Base-by-base conservation (phyloP, 768 basidiomycete genomes). In the Boletus insuetus region DNA sequence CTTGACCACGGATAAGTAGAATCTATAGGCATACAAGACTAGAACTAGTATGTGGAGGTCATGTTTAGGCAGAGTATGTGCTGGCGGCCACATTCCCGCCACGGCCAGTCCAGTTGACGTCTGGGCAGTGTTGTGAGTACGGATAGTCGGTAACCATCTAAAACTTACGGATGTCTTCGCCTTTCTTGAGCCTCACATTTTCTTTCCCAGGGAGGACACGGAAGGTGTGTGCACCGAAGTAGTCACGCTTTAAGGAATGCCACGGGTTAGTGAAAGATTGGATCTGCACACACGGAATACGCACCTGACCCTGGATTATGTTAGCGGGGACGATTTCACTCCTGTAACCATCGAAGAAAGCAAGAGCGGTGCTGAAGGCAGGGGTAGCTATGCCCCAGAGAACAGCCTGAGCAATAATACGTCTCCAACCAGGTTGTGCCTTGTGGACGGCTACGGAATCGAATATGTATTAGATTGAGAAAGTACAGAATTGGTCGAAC, bases 211-310 rank as follows among this genome's bases (percentile, higher is more conserved):
- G 87, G 37, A 93, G 78, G 55, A 98, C 94, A 51, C 86, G 83
- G 92, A 97, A 98, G 52, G 96, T 98, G 80, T 98, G 96, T 42
- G 95, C 92, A 74, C 97, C 96, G 73, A 99, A 99, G 84, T 95
- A 99, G 70, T 99, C 96, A 72, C 96, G 93, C 87, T 89, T 53
- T 53, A 29, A 43, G 55, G 9, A 40, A 45, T 54, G 46, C n/a
- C 58, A 29, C 37, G 19, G 20, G 40, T 64, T 22, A 49, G 45
- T 24, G 40, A 53, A 51, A 37, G 2, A 22, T 8, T 37, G 12
- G 12, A 54, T 24, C 47, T 4, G 46, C 26, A 49, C 16, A 29
- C 6, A 49, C 6, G 16, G 19, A 44, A 44, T 32, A 69, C 73
- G 26, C 56, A 87, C 88, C 82, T 97, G 95, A 49, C 82, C 96